Base-by-base conservation (phyloP, 1,284 basidiomycete genomes). In the Cryptococcus amylolentus region DNA sequence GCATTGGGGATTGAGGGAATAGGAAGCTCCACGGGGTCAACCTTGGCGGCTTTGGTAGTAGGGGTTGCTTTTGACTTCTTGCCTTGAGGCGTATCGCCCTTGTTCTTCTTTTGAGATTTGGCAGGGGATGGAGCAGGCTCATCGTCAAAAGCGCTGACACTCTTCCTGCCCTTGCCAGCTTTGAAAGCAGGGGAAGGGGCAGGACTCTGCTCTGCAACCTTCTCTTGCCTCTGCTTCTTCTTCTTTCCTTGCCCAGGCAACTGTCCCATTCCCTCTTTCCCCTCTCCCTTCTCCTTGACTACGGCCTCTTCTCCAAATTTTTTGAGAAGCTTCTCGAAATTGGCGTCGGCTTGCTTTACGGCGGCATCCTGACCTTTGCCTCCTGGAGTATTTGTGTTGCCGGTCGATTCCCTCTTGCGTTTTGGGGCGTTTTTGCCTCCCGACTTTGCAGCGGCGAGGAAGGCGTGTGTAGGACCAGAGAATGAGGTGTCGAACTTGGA, bases 301-400 rank as follows among this genome's bases (percentile, higher is more conserved):
- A 63, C 44, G 62, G 67, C 45, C 67, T 72, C 54, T 78, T 80
- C 58, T 18, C 73, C 74, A 48, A 91, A 78, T 65, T 81, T 84
- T 56, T 81, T 80, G 77, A 92, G 82, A 47, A 94, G 79, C 72
- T 86, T 91, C 68, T 91, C 88, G 47, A 93, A 73, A 71, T 91
- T 91, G 68, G 83, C 78, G 62, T 84, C 81, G 12, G 84, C 82
- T 14, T 62, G 78, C 66, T 64, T 65, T 23, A 55, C 57, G 53
- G 64, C 59, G 39, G 67, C 71, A 23, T 65, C 55, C 79, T 78
- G 37, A 82, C 68, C 45, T 77, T 58, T 77, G 28, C 80, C 78
- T 23, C 43, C 50, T 16, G 66, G 67, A 20, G 62, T 50, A 54
- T 40, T 40, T 1, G 82, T 35, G 31, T 35, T 35, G 6, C 31